Evolutionary conservation across 1,284 basidiomycete genomes (phyloP).

Genomic region (Ustilago lituana): DNA sequence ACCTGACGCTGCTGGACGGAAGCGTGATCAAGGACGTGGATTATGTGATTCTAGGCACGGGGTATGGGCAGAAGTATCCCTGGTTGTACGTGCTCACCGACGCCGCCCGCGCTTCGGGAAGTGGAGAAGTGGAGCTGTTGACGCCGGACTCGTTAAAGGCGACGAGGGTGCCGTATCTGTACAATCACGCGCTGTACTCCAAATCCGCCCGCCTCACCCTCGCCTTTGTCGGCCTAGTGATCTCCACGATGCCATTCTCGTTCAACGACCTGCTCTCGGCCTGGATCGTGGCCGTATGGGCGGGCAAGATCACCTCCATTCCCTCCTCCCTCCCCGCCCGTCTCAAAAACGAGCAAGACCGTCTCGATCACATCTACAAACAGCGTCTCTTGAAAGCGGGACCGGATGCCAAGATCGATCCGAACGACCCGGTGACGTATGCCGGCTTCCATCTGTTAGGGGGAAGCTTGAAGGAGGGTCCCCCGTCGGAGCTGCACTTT

Average conservation of each 20-base stretch:
- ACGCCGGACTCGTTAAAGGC: constrained; percentile 23
- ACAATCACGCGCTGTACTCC: constrained; percentile 42
- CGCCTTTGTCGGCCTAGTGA: constrained; percentile 45
- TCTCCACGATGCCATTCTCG: constrained; percentile 47
- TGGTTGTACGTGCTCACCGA: constrained; percentile 49
- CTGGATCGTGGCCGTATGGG: constrained; percentile 47
- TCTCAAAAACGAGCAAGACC: constrained; percentile 13
- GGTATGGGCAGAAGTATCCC: constrained; percentile 49
- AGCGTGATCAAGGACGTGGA: constrained; percentile 43
- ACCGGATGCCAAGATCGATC: constrained; percentile 2
- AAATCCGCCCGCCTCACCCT: constrained; percentile 24
- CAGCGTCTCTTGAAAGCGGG: neutral
- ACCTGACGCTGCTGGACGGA: constrained; percentile 46
- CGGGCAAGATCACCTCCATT: constrained; percentile 32
- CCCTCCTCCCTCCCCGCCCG: constrained; percentile 15
- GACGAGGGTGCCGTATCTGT: constrained; percentile 31
- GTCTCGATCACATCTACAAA: constrained; percentile 26
- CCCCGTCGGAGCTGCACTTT: constrained; percentile 30
- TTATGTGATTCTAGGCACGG: constrained; percentile 47
- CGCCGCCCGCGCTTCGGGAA: constrained; percentile 1
- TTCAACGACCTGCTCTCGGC: constrained; percentile 40
- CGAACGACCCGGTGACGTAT: constrained; percentile 9
- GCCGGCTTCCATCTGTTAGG: constrained; percentile 22
- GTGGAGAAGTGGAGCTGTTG: constrained; percentile 5
- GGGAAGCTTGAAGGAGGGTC: constrained; percentile 13